These are phyloP conservation scores for Cercospora sp. DNA, from an alignment of 2,329 filamentous ascomycete species.

Conservation along the genomic window DNA sequence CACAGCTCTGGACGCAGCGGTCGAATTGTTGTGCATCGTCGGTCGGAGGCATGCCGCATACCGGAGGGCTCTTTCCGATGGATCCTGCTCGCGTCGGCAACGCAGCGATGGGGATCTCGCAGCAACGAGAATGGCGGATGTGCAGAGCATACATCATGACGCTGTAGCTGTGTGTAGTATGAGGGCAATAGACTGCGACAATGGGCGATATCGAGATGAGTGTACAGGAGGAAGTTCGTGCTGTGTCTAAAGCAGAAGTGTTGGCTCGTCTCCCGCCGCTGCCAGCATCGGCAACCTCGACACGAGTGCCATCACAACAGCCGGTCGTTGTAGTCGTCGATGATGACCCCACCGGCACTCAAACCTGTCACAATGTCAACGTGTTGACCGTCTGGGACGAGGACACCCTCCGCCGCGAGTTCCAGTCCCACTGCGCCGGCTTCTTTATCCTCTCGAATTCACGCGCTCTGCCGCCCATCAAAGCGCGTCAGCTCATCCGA, in stretches of 20 bases:
- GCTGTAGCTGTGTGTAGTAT: neutral
- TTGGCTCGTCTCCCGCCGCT: slow-evolving; percentile 4
- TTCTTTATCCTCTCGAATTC: slow-evolving; percentile 64
- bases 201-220: neutral
- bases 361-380: slow-evolving; percentile 58
- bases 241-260: slow-evolving; percentile 5
- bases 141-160: neutral
- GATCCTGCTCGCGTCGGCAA: neutral
- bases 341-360: slow-evolving; percentile 51
- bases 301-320: slow-evolving; percentile 8
- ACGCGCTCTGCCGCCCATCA: slow-evolving; percentile 53
- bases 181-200: neutral
- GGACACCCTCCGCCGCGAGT: slow-evolving; percentile 47
- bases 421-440: slow-evolving; percentile 42
- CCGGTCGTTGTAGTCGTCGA: slow-evolving; percentile 8
- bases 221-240: slow-evolving; percentile 2
- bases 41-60: neutral
- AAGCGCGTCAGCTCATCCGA: slow-evolving; percentile 50
- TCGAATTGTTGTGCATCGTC: neutral
- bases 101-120: neutral
- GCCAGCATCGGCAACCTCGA: slow-evolving; percentile 11
- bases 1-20: neutral
- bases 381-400: slow-evolving; percentile 58
- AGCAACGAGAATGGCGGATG: neutral
- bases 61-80: neutral